Evolutionary conservation across 2,329 filamentous ascomycete genomes (phyloP).

Genomic region (Fusarium chuoi): DNA sequence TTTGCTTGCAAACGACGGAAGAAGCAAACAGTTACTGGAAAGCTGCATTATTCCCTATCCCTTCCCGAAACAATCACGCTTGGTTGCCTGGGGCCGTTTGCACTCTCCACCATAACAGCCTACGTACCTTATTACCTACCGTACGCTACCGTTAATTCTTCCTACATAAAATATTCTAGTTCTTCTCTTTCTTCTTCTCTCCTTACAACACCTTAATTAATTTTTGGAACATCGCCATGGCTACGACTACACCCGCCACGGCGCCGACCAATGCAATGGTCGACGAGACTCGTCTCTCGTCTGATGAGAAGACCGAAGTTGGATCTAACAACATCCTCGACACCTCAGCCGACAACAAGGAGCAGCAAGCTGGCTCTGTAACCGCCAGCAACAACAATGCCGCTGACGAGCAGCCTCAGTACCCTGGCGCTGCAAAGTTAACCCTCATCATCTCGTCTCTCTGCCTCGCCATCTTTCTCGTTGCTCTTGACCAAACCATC

Average conservation of each 20-base stretch:
- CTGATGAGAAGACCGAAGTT: slow-evolving; percentile 48
- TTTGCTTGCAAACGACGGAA: neutral
- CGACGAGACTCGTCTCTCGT: slow-evolving; percentile 43
- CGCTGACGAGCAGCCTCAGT: slow-evolving; percentile 37
- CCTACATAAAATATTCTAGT: neutral
- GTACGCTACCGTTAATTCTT: neutral
- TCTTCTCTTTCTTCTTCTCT: neutral
- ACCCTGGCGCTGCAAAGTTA: slow-evolving; percentile 55
- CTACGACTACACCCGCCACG: slow-evolving; percentile 21
- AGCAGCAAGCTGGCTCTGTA: slow-evolving; percentile 22
- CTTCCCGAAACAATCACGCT: neutral
- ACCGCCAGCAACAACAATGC: neutral
- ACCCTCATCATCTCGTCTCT: slow-evolving; percentile 56
- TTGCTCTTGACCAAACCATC: slow-evolving; percentile 63
- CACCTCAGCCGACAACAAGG: slow-evolving; percentile 22
- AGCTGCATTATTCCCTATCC: neutral
- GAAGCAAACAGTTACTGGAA: slow-evolving; percentile 9
- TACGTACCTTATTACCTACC: neutral
- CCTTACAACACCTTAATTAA: neutral
- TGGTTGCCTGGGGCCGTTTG: neutral
- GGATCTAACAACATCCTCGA: slow-evolving; percentile 41
- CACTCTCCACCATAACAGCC: neutral
- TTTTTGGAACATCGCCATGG: slow-evolving; percentile 9
- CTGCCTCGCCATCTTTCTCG: slow-evolving; percentile 59
- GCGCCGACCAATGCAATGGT: slow-evolving; percentile 26